Evolutionary conservation across 805 yeast genomes (phyloP).

Genomic region (Scheffersomyces ergatensis): DNA sequence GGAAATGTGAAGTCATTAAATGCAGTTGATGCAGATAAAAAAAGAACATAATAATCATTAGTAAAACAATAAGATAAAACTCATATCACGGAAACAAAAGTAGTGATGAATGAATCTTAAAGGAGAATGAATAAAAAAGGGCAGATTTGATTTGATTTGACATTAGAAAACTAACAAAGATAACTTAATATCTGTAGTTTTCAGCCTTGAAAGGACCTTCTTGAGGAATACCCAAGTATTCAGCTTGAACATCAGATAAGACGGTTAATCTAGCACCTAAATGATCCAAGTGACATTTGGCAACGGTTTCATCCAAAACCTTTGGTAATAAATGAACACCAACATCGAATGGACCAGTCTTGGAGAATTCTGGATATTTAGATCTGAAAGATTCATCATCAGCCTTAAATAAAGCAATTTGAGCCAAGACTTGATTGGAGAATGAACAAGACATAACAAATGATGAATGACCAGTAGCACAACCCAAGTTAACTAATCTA

Average conservation of each 20-base stretch:
- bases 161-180: too few species aligned
- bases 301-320: slow-evolving; percentile 98
- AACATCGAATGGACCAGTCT: slow-evolving; percentile 84
- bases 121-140: slow-evolving; percentile 9
- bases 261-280: slow-evolving; percentile 84
- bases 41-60: slow-evolving; percentile 14
- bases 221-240: slow-evolving; percentile 85
- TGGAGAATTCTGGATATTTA: slow-evolving; percentile 83
- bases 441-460: slow-evolving; percentile 99
- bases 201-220: slow-evolving; percentile 99
- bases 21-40: slow-evolving; percentile 47
- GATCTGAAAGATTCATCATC: slow-evolving; percentile 75
- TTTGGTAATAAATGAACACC: slow-evolving; percentile 98
- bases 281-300: slow-evolving; percentile 93
- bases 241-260: slow-evolving; percentile 80
- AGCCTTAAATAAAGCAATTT: slow-evolving; percentile 94
- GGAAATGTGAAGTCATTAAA: slow-evolving; percentile 14
- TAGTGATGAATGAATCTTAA: neutral
- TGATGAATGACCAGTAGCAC: slow-evolving; percentile 99
- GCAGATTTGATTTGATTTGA: slow-evolving; percentile 9
- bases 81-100: neutral
- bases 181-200: slow-evolving; percentile 86
- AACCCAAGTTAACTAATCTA: slow-evolving; percentile 98
- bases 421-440: slow-evolving; percentile 99
- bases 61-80: slow-evolving; percentile 5